These are phyloP conservation scores for Dryas alaskensis DNA, from an alignment of 306 rosid species.

Conservation along the genomic window DNA sequence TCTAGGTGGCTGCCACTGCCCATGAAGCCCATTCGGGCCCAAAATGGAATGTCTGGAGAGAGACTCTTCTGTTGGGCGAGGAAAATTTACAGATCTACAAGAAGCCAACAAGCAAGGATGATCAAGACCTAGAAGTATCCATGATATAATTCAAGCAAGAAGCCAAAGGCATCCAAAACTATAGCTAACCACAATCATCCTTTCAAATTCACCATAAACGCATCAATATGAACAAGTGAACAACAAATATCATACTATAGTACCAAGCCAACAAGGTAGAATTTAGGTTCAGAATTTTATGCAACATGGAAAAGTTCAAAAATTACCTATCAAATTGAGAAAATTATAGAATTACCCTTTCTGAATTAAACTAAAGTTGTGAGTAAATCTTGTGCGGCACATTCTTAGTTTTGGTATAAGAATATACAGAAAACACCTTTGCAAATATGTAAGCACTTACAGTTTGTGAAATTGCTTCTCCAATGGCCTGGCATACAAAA, in stretches of 20 bases:
- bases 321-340: neutral
- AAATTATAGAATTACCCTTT: neutral
- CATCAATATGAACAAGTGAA: too few relatives aligned
- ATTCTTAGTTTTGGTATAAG: conserved; percentile 3
- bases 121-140: conserved; percentile 6
- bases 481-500: conserved; percentile 48
- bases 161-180: too few relatives aligned
- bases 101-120: conserved; percentile 20
- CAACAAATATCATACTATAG: too few relatives aligned
- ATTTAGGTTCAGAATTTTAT: neutral
- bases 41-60: conserved; percentile 84
- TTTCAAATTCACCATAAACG: too few relatives aligned
- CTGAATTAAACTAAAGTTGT: neutral
- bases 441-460: conserved; percentile 39
- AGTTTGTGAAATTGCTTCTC: conserved; percentile 50
- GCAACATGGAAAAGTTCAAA: neutral
- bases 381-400: conserved; percentile 1
- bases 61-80: conserved; percentile 76
- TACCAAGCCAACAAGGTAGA: neutral
- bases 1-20: conserved; percentile 75
- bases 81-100: conserved; percentile 60
- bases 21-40: conserved; percentile 80
- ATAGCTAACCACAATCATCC: too few relatives aligned
- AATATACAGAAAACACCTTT: conserved; percentile 1
- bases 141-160: neutral